phyloP scores from a whole-genome alignment of 208 protist genomes.

The Leishmania amazonensis region DNA sequence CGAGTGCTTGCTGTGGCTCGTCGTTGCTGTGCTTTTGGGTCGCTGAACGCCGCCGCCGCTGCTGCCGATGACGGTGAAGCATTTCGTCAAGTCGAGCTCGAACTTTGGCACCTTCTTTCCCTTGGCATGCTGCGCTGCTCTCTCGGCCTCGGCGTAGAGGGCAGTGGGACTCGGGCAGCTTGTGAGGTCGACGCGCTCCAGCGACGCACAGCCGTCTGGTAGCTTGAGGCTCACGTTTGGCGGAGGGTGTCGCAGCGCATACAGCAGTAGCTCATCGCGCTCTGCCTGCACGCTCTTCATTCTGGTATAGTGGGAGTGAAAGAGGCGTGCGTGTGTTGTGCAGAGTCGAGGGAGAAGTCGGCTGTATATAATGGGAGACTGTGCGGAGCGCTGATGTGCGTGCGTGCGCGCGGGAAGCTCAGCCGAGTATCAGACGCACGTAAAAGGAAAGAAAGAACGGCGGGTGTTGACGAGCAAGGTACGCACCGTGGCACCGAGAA shows the following conservation, averaged over 20 bases:
- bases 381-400: background rate
- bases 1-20: background rate
- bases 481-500: background rate
- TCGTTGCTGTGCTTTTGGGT: background rate
- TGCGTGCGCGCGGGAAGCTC: background rate
- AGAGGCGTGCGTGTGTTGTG: background rate
- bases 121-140: slow-evolving; percentile 18
- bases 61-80: slow-evolving; percentile 18
- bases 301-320: background rate
- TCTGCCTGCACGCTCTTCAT: slow-evolving; percentile 33
- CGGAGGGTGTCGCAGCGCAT: slow-evolving; percentile 57
- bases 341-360: background rate
- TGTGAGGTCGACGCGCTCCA: slow-evolving; percentile 45
- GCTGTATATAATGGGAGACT: background rate
- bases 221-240: slow-evolving; percentile 47
- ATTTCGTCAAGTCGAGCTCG: slow-evolving; percentile 27
- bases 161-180: slow-evolving; percentile 35
- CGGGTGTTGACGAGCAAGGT: background rate
- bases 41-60: slow-evolving; percentile 32
- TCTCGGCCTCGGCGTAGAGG: slow-evolving; percentile 37
- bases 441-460: slow-evolving; percentile 23
- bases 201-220: slow-evolving; percentile 19
- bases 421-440: background rate
- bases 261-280: slow-evolving; percentile 57
- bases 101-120: slow-evolving; percentile 17